Evolutionary conservation across 108 stramenopile genomes (phyloP), one percentile per base, ranked within the genome.

Genomic region (Pseudonitzschia delicatissima): DNA sequence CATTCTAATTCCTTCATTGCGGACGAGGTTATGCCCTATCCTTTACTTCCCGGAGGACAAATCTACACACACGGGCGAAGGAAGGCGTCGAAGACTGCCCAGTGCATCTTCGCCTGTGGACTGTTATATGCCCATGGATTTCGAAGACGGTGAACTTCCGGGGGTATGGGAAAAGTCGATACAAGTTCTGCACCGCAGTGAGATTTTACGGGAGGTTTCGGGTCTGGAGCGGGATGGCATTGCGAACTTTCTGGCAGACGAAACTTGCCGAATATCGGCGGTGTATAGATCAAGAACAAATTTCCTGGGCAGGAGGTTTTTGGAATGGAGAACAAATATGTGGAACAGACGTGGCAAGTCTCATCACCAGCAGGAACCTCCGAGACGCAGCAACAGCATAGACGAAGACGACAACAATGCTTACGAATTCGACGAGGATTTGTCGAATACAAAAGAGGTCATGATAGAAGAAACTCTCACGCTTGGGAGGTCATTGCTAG

Each of bases 401-500:
- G 23, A 17, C 17, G 5, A 33, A 58, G 20, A 34, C 34, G 21
- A 59, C 12, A 21, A 59, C 58, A 34, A 59, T 21, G 34, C 0
- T n/a, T 31, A 36, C 35, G 11, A 21, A 13, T 4, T 4, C 6
- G 31, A 44, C n/a, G 25, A 37, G 18, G n/a, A 2, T 0, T 5
- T 42, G 32, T 2, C 29, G n/a, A 57, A 2, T 20, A 57, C 31
- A 28, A 57, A 42, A 1, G 13, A 57, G 8, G 55, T 8, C 21
- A 49, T 8, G 8, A 17, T 17, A 21, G 20, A 17, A 3, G 31
- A 33, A 32, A 33, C 32, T 3, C 11, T 44, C 15, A 17, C 57
- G 23, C 31, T 82, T 11, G 81, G 72, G 26, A 35, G 58, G 0
- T 83, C 87, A 63, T 65, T 91, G 25, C 77, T 91, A 1, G 90